phyloP scores from a whole-genome alignment of 305 asterid genomes.

The Withania somnifera region DNA sequence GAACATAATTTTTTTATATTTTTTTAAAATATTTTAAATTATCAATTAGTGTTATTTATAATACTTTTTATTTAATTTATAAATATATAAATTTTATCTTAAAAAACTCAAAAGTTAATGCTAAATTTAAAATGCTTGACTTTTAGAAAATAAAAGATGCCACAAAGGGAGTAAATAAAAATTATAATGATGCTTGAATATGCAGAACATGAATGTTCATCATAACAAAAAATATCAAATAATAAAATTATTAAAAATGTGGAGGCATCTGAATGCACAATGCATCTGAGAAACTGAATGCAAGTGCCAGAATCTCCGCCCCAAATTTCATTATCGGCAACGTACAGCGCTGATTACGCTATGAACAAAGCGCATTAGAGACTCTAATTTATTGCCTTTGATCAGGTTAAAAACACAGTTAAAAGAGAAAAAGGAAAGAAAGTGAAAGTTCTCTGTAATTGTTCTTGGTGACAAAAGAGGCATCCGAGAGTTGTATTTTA shows the following conservation, averaged over 20 bases:
- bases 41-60: too few relatives aligned
- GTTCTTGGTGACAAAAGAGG: background rate
- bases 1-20: too few relatives aligned
- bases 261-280: slow-evolving; percentile 7
- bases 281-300: background rate
- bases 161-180: too few relatives aligned
- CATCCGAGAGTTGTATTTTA: background rate
- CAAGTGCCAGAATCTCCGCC: slow-evolving; percentile 4
- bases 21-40: too few relatives aligned
- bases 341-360: slow-evolving; percentile 13
- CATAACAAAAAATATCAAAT: too few relatives aligned
- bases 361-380: slow-evolving; percentile 4
- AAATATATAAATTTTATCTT: too few relatives aligned
- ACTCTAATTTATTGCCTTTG: slow-evolving; percentile 8
- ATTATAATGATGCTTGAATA: too few relatives aligned
- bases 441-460: background rate
- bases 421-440: background rate
- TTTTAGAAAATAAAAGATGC: too few relatives aligned
- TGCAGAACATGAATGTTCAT: too few relatives aligned
- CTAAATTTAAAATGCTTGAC: too few relatives aligned
- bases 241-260: background rate
- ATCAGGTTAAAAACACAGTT: background rate
- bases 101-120: too few relatives aligned
- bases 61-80: too few relatives aligned
- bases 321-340: slow-evolving; percentile 1